Percentiles rank a stretch among this genome's conserved stretches.
phyloP scores from a whole-genome alignment of 495 filamentous ascomycete genomes.

The Xylaria bambusicola region DNA sequence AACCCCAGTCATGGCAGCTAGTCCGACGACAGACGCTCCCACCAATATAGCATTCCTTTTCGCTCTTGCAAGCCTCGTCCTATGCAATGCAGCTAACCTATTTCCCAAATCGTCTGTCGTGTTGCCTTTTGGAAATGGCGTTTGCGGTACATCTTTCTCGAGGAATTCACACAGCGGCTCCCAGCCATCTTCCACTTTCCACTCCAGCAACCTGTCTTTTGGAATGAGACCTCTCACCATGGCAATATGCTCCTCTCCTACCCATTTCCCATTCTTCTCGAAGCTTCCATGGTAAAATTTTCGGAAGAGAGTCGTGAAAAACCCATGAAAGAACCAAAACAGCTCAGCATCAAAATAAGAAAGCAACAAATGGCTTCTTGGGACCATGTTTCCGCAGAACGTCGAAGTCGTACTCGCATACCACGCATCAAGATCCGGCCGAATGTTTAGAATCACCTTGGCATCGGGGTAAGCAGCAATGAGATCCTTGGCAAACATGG shows the following conservation, averaged over 20 bases:
- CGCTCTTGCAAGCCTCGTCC: too few relatives aligned
- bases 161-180: slow-evolving; percentile 40
- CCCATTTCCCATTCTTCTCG: slow-evolving; percentile 26
- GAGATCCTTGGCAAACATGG: slow-evolving; percentile 61
- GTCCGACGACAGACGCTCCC: too few relatives aligned
- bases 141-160: slow-evolving; percentile 30
- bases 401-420: slow-evolving; percentile 18
- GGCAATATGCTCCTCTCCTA: slow-evolving; percentile 13
- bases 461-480: slow-evolving; percentile 68
- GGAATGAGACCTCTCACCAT: slow-evolving; percentile 22
- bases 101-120: too few relatives aligned
- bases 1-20: too few relatives aligned
- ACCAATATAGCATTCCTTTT: too few relatives aligned
- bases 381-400: too few relatives aligned
- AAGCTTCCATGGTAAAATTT: slow-evolving; percentile 20
- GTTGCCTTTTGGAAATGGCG: slow-evolving; percentile 28
- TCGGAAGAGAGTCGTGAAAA: too few relatives aligned
- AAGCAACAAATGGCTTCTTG: too few relatives aligned
- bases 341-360: too few relatives aligned
- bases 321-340: too few relatives aligned
- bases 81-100: too few relatives aligned
- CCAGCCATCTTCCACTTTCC: slow-evolving; percentile 36
- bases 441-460: slow-evolving; percentile 61
- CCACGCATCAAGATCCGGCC: slow-evolving; percentile 47
- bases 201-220: slow-evolving; percentile 25